Evolutionary conservation across 202 grass and related monocot genomes (phyloP).

Genomic region (Bolboschoenoplectus hybrid): DNA sequence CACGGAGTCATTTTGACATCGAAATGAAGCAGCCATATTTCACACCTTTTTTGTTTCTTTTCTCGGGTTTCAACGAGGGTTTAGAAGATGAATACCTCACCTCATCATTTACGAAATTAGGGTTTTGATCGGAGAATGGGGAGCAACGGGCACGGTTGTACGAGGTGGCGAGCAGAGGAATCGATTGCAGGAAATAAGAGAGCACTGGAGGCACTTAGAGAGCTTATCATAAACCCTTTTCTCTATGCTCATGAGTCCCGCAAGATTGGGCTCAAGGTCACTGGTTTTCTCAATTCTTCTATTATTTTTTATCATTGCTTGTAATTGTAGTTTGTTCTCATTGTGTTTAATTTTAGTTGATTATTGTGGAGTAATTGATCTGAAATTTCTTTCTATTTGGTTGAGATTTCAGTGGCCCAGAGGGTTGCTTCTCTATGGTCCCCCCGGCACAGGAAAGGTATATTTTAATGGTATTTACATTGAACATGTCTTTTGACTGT

Average conservation of each 20-base stretch:
- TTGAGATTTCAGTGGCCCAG: slow-evolving; percentile 67
- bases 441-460: slow-evolving; percentile 93
- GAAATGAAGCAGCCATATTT: too few species aligned
- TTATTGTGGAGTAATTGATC: background rate
- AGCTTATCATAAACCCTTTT: slow-evolving; percentile 71
- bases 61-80: background rate
- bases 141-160: background rate
- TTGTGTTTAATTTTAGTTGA: background rate
- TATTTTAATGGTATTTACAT: slow-evolving; percentile 13
- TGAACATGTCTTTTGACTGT: background rate
- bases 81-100: background rate
- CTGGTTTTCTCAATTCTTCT: background rate
- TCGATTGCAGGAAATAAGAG: slow-evolving; percentile 58
- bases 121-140: background rate
- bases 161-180: slow-evolving; percentile 58
- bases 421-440: slow-evolving; percentile 90
- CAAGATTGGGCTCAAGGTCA: slow-evolving; percentile 62
- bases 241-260: slow-evolving; percentile 56
- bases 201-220: slow-evolving; percentile 65
- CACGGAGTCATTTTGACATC: slow-evolving; percentile 26
- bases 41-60: background rate
- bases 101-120: background rate
- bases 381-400: background rate
- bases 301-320: background rate
- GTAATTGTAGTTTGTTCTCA: background rate